Evolutionary conservation across 108 stramenopile genomes (phyloP).

Genomic region (Chaetoceros muelleri): DNA sequence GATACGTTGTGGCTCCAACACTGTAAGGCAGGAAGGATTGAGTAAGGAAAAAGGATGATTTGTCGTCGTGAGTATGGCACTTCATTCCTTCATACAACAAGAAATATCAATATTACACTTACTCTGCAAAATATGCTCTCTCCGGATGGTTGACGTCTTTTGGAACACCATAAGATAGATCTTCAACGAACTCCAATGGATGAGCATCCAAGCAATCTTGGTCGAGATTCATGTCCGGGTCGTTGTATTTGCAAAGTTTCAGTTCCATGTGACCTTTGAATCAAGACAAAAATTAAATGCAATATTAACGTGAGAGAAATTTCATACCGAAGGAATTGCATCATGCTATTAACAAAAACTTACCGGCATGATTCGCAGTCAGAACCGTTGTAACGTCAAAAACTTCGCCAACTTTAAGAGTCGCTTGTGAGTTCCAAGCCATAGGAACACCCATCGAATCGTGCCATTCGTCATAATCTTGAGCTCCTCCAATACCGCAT

Average conservation of each 20-base stretch:
- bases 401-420: not conserved
- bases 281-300: not conserved
- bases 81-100: conserved; percentile 2
- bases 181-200: conserved; percentile 16
- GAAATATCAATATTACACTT: conserved; percentile 4
- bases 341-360: too few species aligned
- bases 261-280: not conserved
- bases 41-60: not conserved
- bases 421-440: not conserved
- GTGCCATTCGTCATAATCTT: not conserved
- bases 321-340: not conserved
- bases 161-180: conserved; percentile 17
- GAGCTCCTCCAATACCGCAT: not conserved
- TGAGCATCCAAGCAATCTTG: conserved; percentile 21
- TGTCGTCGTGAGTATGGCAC: too few species aligned
- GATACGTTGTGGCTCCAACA: conserved; percentile 10
- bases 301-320: not conserved
- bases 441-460: not conserved
- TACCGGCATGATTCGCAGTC: not conserved
- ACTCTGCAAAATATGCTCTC: conserved; percentile 15
- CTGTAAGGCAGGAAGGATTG: not conserved
- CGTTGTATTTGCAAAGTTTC: not conserved
- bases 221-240: not conserved
- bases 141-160: conserved; percentile 24
- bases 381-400: not conserved